Base-by-base conservation (phyloP, 768 basidiomycete genomes). In the Galerina marginata region DNA sequence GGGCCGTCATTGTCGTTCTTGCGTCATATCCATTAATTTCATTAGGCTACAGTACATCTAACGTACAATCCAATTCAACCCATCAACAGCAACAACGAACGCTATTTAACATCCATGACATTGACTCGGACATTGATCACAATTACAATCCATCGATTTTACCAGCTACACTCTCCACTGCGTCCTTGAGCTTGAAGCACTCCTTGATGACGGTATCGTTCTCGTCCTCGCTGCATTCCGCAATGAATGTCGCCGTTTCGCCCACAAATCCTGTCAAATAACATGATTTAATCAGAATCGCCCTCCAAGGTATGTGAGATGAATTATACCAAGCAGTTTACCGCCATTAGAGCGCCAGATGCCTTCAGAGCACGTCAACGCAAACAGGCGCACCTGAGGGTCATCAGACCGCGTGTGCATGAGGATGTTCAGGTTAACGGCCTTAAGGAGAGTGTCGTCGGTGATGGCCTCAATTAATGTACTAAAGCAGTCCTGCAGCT, bases 381-480 rank as follows among this genome's bases (percentile, higher is more conserved):
- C 92, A 49, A 85, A 82, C 10, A 93, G 71, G 6, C 94, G 86
- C n/a, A 88, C 73, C 16, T 79, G 79, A 2, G 83, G 75, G 60
- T 92, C 89, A 56, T 97, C 95, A 4, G 91, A 90, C 14, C 95
- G 89, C 0, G 95, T 96, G 61, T 92, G 87, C 88, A 96, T 92
- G 54, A 97, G 84, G 29, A 98, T 71, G 56, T 87, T 82, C 20
- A 93, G 79, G 77, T 98, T 98, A 74, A 97, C 78, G 9, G 80
- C 70, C 72, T 97, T 96, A 64, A 96, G 84, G 15, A 91, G 71
- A 38, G 81, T 79, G 68, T 90, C 88, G 67, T 83, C 82, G 16
- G 78, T 75, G 38, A 81, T 79, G 38, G 65, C 76, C 16, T 87
- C 87, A 1, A 83, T 78, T 7, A 91, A 75, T 1, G 86, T 81